Conservation (phyloP, 257 asterid genomes). For the Solanum clarkiae region DNA sequence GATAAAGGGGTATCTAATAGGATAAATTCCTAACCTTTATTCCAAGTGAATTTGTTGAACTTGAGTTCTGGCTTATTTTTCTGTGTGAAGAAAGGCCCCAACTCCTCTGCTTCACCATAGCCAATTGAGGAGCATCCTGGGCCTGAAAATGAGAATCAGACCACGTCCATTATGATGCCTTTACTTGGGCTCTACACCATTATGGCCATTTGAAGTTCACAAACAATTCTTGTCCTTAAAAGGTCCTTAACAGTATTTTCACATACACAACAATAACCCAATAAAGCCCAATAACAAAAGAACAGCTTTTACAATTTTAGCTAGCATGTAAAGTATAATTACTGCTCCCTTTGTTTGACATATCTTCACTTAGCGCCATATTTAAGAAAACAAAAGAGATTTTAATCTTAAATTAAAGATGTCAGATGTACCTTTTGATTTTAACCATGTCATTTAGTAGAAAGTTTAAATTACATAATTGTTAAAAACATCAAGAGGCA, state of each 20-base stretch:
- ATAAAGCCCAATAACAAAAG: background rate
- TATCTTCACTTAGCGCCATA: no score
- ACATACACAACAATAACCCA: background rate
- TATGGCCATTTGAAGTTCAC: background rate
- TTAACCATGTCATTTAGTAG: no score
- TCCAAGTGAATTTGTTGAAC: slow-evolving; percentile 60
- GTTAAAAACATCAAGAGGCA: no score
- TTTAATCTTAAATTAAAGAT: no score
- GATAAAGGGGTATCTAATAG: background rate
- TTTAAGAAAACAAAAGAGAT: no score
- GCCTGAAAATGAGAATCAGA: slow-evolving; percentile 22
- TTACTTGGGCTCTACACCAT: background rate
- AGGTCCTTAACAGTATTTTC: background rate
- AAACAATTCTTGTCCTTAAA: background rate
- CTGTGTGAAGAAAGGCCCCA: slow-evolving; percentile 73
- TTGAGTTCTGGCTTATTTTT: slow-evolving; percentile 64
- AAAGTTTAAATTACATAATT: no score
- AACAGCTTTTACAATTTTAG: background rate
- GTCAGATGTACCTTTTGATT: no score
- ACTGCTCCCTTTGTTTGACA: background rate
- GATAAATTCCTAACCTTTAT: slow-evolving; percentile 38
- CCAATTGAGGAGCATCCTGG: slow-evolving; percentile 97
- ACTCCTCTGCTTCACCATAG: slow-evolving; percentile 67
- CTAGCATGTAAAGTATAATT: background rate
- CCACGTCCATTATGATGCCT: background rate